Base-by-base conservation (phyloP, 768 basidiomycete species). In the Rhizopogon vesiculosus region DNA sequence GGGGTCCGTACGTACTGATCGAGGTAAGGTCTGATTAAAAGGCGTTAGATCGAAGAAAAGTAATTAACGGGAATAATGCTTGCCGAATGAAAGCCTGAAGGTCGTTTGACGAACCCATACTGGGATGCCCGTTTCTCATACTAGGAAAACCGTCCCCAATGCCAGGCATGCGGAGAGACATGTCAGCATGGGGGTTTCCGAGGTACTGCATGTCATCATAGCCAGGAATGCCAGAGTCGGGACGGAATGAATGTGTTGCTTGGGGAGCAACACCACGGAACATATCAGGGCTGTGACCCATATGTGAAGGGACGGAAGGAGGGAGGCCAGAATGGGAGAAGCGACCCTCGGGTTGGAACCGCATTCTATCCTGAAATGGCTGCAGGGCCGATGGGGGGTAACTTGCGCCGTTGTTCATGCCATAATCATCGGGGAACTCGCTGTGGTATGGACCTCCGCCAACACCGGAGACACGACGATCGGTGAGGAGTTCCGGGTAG, bases 1-100 rank as follows among this genome's bases (percentile, higher is more conserved):
- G 84, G 78, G 19, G 93, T 83, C 35, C 86, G 81, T 50, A 94
- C 82, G 67, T 93, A 98, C 62, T 90, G 87, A 58, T 92, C 89
- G 60, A 93, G 75, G 71, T 84, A 91, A 10, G 91, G 91, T 25
- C 88, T 90, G 59, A 49, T 42, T 43, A 46, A 57, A 58, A 53
- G 48, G 59, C 57, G 54, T 61, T 9, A 55, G 45, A 56, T 19
- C 53, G 8, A 56, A 54, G 43, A 56, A 50, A 60, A 59, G 58
- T 53, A 59, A 64, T 58, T 59, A 62, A 48, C 59, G 52, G 53
- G 31, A 46, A 54, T 59, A 50, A 59, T 53, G 43, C 76, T 61
- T 69, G 86, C 88, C 89, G 80, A 67, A 91, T 89, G 69, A 90
- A 92, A 4, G 87, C 84, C 66, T 89, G 87, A 33, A 91, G 72